These are phyloP conservation scores for Pontederia crassipes DNA, from an alignment of 176 grass and related monocot species.

Conservation along the genomic window DNA sequence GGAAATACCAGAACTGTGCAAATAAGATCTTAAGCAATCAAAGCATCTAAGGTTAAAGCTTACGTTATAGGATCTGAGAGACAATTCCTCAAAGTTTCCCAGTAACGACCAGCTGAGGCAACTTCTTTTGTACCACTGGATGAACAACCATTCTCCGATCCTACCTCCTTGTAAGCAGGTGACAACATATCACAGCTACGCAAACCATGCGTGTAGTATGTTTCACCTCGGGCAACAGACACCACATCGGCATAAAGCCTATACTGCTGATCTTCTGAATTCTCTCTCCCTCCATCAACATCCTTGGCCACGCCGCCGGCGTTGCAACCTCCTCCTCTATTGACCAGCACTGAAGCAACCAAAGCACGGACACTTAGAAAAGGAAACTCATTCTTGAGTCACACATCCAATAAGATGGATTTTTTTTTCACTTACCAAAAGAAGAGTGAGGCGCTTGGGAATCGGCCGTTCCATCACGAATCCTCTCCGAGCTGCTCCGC, in stretches of 20 bases:
- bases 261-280: constrained; percentile 22
- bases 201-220: constrained; percentile 9
- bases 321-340: background rate
- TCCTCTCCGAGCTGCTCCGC: constrained; percentile 24
- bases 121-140: constrained; percentile 42
- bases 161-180: constrained; percentile 23
- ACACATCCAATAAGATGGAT: background rate
- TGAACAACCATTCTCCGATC: constrained; percentile 42
- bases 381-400: background rate
- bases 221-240: constrained; percentile 9
- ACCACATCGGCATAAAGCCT: constrained; percentile 10
- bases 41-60: constrained; percentile 7
- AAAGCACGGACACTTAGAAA: too few species aligned
- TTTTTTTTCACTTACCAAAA: constrained; percentile 13
- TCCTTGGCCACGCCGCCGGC: constrained; percentile 2
- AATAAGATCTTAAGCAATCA: background rate
- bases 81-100: constrained; percentile 47
- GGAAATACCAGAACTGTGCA: background rate
- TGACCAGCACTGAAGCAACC: too few species aligned
- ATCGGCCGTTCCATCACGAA: constrained; percentile 7
- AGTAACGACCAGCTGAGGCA: constrained; percentile 34
- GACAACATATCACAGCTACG: constrained; percentile 16
- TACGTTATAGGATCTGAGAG: constrained; percentile 55
- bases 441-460: constrained; percentile 14
- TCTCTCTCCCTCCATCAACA: constrained; percentile 15